Conservation (phyloP, 1,284 basidiomycete genomes). For the Austroboletus novae-zelandiae region DNA sequence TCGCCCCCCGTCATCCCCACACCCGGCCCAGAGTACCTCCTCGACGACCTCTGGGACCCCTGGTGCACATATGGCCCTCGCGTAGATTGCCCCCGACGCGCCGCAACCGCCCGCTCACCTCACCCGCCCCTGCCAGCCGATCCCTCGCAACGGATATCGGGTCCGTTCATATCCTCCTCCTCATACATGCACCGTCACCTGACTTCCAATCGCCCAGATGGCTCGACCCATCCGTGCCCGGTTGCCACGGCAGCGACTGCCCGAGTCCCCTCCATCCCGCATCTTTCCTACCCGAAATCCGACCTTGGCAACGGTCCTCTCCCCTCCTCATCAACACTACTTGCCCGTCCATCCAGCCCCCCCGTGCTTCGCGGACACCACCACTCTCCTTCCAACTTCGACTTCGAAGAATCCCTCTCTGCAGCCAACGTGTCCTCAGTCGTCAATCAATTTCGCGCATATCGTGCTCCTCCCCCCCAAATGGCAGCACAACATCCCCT, state of each 20-base stretch:
- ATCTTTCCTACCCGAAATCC: conserved; percentile 9
- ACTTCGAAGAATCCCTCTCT: conserved; percentile 31
- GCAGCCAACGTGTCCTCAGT: conserved; percentile 31
- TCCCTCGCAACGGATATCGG: neutral
- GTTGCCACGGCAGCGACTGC: conserved; percentile 21
- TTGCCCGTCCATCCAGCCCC: conserved; percentile 4
- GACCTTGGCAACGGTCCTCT: conserved; percentile 19
- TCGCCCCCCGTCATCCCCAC: conserved; percentile 15
- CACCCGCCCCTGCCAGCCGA: neutral
- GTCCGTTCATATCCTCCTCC: conserved; percentile 11
- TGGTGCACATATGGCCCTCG: conserved; percentile 16
- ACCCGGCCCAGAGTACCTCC: neutral
- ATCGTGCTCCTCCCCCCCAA: conserved; percentile 17
- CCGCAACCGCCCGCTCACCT: neutral
- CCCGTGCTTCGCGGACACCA: conserved; percentile 27
- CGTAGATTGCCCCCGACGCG: conserved; percentile 1
- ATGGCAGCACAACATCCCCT: conserved; percentile 6
- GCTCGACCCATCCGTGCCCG: neutral
- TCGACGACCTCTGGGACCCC: conserved; percentile 24
- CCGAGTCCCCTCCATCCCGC: conserved; percentile 5
- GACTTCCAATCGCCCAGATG: too few relatives aligned
- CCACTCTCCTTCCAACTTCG: conserved; percentile 13
- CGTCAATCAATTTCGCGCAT: conserved; percentile 34
- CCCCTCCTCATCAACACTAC: neutral
- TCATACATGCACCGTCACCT: too few relatives aligned